phyloP scores from a whole-genome alignment of 1,139 yeast genomes.

The Geotrichum restrictum region DNA sequence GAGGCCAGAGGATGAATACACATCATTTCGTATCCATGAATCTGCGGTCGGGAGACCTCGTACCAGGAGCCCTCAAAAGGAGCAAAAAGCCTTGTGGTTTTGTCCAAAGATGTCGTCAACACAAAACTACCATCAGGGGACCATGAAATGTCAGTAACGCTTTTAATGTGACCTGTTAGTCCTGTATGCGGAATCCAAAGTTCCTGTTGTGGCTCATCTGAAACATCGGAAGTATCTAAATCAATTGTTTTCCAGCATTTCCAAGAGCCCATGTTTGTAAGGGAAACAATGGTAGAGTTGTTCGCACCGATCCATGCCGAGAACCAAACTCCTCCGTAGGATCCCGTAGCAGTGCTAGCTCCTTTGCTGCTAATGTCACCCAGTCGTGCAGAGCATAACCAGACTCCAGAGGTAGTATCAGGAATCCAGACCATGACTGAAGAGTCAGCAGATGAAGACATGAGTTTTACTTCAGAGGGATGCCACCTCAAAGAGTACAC shows the following conservation, averaged over 20 bases:
- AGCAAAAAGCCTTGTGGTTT: conserved; percentile 82
- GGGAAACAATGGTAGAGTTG: conserved; percentile 68
- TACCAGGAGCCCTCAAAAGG: conserved; percentile 59
- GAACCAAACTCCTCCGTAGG: conserved; percentile 96
- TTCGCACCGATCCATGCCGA: conserved; percentile 67
- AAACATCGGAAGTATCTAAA: not conserved
- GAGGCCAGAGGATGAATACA: conserved; percentile 62
- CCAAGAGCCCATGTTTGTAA: conserved; percentile 77
- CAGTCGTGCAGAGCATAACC: conserved; percentile 76
- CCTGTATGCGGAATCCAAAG: conserved; percentile 58
- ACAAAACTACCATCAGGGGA: conserved; percentile 62
- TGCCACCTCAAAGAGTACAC: conserved; percentile 83
- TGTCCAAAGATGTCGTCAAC: conserved; percentile 79
- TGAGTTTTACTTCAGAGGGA: conserved; percentile 46
- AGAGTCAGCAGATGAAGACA: conserved; percentile 91
- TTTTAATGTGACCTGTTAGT: conserved; percentile 70
- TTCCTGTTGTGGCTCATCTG: conserved; percentile 5
- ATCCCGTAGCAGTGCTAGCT: conserved; percentile 96
- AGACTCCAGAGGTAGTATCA: conserved; percentile 79
- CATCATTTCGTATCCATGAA: conserved; percentile 96
- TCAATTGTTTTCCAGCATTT: conserved; percentile 54
- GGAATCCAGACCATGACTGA: conserved; percentile 96
- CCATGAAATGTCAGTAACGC: conserved; percentile 82
- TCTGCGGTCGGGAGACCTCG: conserved; percentile 94
- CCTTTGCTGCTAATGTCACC: conserved; percentile 96